Conservation (phyloP, 2,329 filamentous ascomycete species). For the Hypoxylon sp. region DNA sequence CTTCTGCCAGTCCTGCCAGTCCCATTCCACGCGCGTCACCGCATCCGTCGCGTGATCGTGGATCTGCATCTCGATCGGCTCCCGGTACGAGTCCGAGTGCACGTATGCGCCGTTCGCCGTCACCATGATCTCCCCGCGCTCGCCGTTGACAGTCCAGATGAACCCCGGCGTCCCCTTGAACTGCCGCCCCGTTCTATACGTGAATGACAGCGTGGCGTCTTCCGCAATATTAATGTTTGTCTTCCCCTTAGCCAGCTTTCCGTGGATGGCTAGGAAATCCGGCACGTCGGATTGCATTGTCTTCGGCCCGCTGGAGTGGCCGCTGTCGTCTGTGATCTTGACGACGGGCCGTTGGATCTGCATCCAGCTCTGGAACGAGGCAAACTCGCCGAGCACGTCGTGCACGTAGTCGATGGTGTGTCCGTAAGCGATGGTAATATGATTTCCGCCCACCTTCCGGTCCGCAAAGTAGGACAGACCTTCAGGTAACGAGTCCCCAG, state of each 20-base stretch:
- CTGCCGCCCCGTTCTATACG: slow-evolving; percentile 60
- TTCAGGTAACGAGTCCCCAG: slow-evolving; percentile 50
- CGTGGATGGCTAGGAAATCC: slow-evolving; percentile 57
- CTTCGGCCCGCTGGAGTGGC: slow-evolving; percentile 48
- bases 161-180: slow-evolving; percentile 61
- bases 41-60: slow-evolving; percentile 61
- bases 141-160: slow-evolving; percentile 64
- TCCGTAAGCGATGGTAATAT: slow-evolving; percentile 42
- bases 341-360: slow-evolving; percentile 59
- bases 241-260: slow-evolving; percentile 49
- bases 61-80: slow-evolving; percentile 60
- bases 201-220: slow-evolving; percentile 58
- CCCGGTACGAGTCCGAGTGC: slow-evolving; percentile 52
- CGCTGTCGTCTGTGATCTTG: slow-evolving; percentile 51
- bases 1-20: slow-evolving; percentile 61
- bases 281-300: slow-evolving; percentile 57
- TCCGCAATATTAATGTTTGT: slow-evolving; percentile 41
- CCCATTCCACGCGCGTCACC: slow-evolving; percentile 57
- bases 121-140: slow-evolving; percentile 63
- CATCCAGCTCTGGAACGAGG: slow-evolving; percentile 54
- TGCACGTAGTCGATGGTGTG: slow-evolving; percentile 59
- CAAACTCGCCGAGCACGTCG: slow-evolving; percentile 59
- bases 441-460: slow-evolving; percentile 52
- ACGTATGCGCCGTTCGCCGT: slow-evolving; percentile 45
- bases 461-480: slow-evolving; percentile 62